Conservation (phyloP, 257 asterid genomes). For the Forsythia viridissima region DNA sequence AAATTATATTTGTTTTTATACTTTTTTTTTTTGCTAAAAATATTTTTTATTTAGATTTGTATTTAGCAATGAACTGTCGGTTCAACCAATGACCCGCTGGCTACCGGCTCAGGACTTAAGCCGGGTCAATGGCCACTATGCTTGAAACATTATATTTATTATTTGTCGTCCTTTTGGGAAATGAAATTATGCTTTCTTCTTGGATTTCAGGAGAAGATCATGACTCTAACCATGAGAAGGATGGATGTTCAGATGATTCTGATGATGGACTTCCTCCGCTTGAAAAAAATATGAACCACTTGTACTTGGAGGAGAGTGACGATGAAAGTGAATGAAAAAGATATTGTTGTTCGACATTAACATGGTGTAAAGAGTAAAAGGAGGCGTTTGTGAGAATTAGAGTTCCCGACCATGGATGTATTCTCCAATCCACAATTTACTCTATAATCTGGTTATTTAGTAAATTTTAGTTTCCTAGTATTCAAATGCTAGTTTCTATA, state of each 20-base stretch:
- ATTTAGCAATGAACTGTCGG: no score
- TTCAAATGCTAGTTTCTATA: neutral
- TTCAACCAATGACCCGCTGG: neutral
- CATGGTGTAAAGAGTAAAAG: neutral
- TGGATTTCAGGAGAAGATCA: constrained; percentile 41
- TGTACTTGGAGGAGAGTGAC: constrained; percentile 54
- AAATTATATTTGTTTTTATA: no score
- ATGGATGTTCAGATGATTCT: constrained; percentile 48
- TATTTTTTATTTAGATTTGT: no score
- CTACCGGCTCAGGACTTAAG: neutral
- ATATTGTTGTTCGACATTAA: neutral
- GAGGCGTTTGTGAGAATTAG: neutral
- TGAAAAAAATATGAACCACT: constrained; percentile 87
- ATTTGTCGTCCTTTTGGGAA: neutral
- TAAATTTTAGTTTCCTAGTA: neutral
- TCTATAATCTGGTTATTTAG: neutral
- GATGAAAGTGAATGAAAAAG: constrained; percentile 62
- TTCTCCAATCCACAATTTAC: neutral
- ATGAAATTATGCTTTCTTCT: neutral
- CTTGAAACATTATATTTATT: neutral
- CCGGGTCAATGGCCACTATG: neutral
- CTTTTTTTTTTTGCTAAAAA: no score
- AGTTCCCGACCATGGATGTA: neutral
- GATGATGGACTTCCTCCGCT: constrained; percentile 96
- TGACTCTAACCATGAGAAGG: constrained; percentile 36